Evolutionary conservation across 2,329 filamentous ascomycete genomes (phyloP), one percentile per base, ranked within the genome.

Genomic region (Venturia asperata): DNA sequence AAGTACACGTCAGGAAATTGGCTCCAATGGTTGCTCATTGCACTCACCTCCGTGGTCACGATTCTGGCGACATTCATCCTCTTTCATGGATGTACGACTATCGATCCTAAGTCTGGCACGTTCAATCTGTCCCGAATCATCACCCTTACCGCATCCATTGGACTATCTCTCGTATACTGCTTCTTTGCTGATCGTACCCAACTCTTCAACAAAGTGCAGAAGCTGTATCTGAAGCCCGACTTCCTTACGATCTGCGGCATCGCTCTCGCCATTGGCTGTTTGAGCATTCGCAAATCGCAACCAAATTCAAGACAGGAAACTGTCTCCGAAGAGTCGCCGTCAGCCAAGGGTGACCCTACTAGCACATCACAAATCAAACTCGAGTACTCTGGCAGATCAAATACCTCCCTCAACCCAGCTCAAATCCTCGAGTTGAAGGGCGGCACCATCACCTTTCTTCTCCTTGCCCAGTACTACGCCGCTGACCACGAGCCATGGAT

Each of bases 371-470:
- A 24, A 49, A 6, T 27, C 1, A 27, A 6, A 7, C n/a, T 49
- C 21, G 21, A 61, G 37, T 21, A 24, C 3, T 4, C 34, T 61
- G 56, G 68, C 73, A 41, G 72, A n/a, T 13, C 45, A 27, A n/a
- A 49, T 21, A 49, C 72, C 6, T 78, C 81, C 60, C 72, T 85
- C 10, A 77, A 79, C 0, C 77, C 83, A 64, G 76, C 80, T 58
- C 82, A 86, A 68, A 82, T 81, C 0, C 79, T 85, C 67, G 85
- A 87, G 70, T 85, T 83, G 79, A 86, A 85, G 72, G 85, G 85
- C 1, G 80, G 82, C 77, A 83, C 86, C 81, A 83, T 85, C 67
- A 76, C 77, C 21, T 70, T 78, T 21, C 74, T 81, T 34, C 71
- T 84, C 15, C 72, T 83, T 13, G 85, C 83, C 68, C 81, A 85